Conservation (phyloP, 176 grass and related monocot species). For the Musa acuminata region DNA sequence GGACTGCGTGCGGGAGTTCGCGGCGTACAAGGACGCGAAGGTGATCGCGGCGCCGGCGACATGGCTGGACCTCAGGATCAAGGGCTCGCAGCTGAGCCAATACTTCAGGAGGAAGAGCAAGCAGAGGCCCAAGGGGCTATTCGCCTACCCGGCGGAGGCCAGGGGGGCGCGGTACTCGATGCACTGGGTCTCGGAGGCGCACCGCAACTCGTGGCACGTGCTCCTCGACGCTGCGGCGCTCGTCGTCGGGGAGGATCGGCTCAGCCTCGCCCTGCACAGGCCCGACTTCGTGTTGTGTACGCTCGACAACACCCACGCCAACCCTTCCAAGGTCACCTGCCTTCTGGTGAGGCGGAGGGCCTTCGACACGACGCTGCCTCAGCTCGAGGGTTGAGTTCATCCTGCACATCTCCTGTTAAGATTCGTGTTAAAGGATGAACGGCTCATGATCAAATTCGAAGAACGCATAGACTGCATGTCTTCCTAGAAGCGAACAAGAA, state of each 20-base stretch:
- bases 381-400: not conserved
- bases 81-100: constrained; percentile 72
- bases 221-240: constrained; percentile 51
- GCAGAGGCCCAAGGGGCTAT: constrained; percentile 57
- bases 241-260: constrained; percentile 33
- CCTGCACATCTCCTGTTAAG: too few species aligned
- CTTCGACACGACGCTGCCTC: constrained; percentile 27
- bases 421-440: too few species aligned
- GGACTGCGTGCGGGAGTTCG: constrained; percentile 46
- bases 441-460: too few species aligned
- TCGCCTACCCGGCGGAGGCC: constrained; percentile 48
- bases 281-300: constrained; percentile 57
- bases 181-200: constrained; percentile 70
- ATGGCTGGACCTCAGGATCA: constrained; percentile 64
- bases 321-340: constrained; percentile 38
- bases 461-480: too few species aligned
- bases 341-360: constrained; percentile 45
- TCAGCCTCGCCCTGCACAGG: constrained; percentile 50
- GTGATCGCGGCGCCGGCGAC: constrained; percentile 51
- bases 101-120: constrained; percentile 73
- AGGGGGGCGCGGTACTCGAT: constrained; percentile 32
- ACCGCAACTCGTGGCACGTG: constrained; percentile 64
- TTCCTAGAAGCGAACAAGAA: too few species aligned
- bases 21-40: constrained; percentile 55
- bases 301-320: constrained; percentile 21